Percentiles rank a stretch among this genome's conserved stretches.
Conservation (phyloP, 2,329 filamentous ascomycete genomes). For the Coccinonectria pachysandricola region DNA sequence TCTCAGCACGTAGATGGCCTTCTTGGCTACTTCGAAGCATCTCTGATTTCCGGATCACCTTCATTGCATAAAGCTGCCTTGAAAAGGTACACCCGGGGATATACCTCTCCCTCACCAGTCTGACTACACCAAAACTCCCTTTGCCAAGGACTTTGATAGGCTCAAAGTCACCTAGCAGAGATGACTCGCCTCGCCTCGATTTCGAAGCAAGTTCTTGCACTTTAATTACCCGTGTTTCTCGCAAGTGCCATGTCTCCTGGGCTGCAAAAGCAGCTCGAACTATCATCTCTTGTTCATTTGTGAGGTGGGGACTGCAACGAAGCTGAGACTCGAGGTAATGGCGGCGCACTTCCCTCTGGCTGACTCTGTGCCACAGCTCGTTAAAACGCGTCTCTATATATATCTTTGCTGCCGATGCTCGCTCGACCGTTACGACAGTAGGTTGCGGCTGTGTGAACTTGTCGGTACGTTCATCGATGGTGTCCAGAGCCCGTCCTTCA, state of each 20-base stretch:
- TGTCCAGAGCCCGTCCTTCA: constrained; percentile 23
- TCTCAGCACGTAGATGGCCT: constrained; percentile 80
- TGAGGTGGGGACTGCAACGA: constrained; percentile 40
- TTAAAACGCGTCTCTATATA: constrained; percentile 81
- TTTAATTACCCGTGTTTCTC: constrained; percentile 62
- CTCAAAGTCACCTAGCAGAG: constrained; percentile 48
- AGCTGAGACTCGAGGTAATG: constrained; percentile 40
- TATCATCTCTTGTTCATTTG: constrained; percentile 43
- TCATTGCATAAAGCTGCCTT: constrained; percentile 79
- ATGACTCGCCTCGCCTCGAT: constrained; percentile 2
- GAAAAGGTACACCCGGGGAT: constrained; percentile 18
- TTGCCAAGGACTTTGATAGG: constrained; percentile 76
- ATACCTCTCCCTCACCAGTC: constrained; percentile 62
- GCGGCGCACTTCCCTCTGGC: constrained; percentile 19
- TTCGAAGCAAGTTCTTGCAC: constrained; percentile 34
- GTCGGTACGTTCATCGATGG: constrained; percentile 24
- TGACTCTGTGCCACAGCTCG: constrained; percentile 44
- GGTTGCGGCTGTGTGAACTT: constrained; percentile 21
- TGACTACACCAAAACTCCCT: constrained; percentile 89
- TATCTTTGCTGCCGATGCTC: constrained; percentile 69
- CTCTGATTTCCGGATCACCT: constrained; percentile 86
- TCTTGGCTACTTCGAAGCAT: constrained; percentile 91
- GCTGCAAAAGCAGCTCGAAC: constrained; percentile 48
- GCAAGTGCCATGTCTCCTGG: constrained; percentile 64
- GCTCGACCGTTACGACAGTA: constrained; percentile 57